These are phyloP conservation scores for Pleurotus cornucopiae DNA, from an alignment of 768 basidiomycete genomes.

Conservation along the genomic window DNA sequence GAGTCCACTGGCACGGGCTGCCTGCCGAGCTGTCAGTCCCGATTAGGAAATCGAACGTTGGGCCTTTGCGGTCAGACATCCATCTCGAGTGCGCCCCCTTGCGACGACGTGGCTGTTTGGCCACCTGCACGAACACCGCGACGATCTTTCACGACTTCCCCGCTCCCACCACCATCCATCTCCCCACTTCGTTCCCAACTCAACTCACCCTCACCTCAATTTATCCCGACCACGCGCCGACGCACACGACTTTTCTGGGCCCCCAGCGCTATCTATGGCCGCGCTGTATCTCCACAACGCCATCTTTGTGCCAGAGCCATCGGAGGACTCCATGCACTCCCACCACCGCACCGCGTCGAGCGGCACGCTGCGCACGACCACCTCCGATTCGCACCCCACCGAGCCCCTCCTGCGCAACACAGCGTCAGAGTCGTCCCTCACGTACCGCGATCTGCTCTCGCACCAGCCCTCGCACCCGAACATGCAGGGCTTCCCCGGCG, in stretches of 20 bases:
- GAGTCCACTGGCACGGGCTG: too few species aligned
- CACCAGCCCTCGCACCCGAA: conserved; percentile 26
- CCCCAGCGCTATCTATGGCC: conserved; percentile 49
- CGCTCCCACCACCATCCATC: too few species aligned
- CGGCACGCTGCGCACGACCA: conserved; percentile 29
- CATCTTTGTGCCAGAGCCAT: conserved; percentile 35
- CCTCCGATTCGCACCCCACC: conserved; percentile 37
- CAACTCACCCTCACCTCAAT: too few species aligned
- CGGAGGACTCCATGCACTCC: conserved; percentile 21
- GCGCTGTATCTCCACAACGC: conserved; percentile 56
- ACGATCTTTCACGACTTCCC: too few species aligned
- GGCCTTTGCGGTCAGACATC: too few species aligned
- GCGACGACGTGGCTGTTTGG: too few species aligned
- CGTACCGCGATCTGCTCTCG: conserved; percentile 28
- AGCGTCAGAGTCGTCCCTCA: conserved; percentile 23
- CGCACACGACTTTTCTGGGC: conserved; percentile 16
- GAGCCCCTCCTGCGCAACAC: conserved; percentile 36
- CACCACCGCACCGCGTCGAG: conserved; percentile 6
- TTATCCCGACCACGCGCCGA: neutral
- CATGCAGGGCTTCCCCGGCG: conserved; percentile 12
- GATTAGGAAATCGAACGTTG: too few species aligned
- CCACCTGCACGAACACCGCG: too few species aligned
- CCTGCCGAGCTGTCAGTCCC: too few species aligned
- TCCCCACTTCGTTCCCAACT: too few species aligned
- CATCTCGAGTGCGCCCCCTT: too few species aligned